These are phyloP conservation scores for Leccinum aurantiacum DNA, from an alignment of 768 basidiomycete genomes.

Conservation along the genomic window DNA sequence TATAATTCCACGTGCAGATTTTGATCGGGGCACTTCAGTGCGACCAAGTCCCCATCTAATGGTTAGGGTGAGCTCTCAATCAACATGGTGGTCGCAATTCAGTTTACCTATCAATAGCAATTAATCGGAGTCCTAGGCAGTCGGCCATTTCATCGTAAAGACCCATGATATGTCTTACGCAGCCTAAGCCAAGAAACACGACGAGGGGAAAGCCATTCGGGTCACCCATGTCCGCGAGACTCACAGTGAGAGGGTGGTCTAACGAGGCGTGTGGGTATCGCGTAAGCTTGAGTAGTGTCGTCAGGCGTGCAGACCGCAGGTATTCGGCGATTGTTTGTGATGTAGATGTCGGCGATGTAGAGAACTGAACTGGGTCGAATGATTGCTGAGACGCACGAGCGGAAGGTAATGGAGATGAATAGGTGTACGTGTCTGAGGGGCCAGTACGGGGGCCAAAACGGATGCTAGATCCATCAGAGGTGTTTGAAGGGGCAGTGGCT, in stretches of 20 bases:
- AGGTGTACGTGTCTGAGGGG: conserved; percentile 54
- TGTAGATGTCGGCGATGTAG: conserved; percentile 51
- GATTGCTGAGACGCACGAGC: conserved; percentile 24
- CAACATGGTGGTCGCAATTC: neutral
- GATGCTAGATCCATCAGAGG: conserved; percentile 58
- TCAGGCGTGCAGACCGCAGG: conserved; percentile 82
- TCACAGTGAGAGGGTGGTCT: conserved; percentile 75
- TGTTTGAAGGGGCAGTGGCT: conserved; percentile 40
- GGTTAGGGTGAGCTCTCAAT: conserved; percentile 14
- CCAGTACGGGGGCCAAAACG: conserved; percentile 18
- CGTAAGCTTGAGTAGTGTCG: conserved; percentile 75
- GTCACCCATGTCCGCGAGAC: conserved; percentile 90
- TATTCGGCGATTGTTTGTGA: conserved; percentile 83
- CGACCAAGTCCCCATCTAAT: conserved; percentile 89
- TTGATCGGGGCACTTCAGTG: conserved; percentile 66
- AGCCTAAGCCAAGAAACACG: conserved; percentile 90
- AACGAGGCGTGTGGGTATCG: conserved; percentile 77
- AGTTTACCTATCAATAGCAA: conserved; percentile 87
- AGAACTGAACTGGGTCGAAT: conserved; percentile 29
- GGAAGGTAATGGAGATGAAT: conserved; percentile 43
- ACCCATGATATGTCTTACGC: conserved; percentile 92
- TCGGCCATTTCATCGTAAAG: conserved; percentile 96
- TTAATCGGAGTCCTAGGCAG: conserved; percentile 79
- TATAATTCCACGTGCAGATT: conserved; percentile 73
- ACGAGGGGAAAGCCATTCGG: conserved; percentile 85